Evolutionary conservation across 2,329 filamentous ascomycete genomes (phyloP).

Genomic region (Ascochyta rabiei): DNA sequence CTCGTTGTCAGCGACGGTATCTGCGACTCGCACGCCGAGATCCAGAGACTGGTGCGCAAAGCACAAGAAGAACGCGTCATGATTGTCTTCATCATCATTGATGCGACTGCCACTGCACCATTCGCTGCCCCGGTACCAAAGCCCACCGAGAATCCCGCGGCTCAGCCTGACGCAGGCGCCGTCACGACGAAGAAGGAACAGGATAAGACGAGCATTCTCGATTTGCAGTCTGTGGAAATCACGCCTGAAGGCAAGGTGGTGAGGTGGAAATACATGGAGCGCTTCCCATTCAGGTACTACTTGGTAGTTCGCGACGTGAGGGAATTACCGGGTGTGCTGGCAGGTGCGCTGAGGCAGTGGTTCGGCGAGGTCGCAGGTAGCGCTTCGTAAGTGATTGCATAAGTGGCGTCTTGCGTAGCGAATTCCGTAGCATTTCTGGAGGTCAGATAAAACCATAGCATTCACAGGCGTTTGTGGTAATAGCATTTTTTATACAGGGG

Average conservation of each 20-base stretch:
- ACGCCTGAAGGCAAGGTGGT: constrained; percentile 72
- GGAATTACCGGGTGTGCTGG: constrained; percentile 87
- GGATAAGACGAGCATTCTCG: constrained; percentile 74
- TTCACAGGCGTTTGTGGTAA: neutral
- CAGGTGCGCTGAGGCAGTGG: constrained; percentile 91
- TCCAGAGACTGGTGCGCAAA: constrained; percentile 81
- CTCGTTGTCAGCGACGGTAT: constrained; percentile 93
- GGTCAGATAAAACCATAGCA: neutral
- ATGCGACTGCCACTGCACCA: constrained; percentile 56
- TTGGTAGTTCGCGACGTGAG: constrained; percentile 90
- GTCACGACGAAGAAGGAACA: constrained; percentile 49
- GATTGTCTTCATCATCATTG: constrained; percentile 97
- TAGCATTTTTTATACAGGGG: neutral
- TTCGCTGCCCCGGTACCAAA: constrained; percentile 9
- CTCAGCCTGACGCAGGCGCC: constrained; percentile 7
- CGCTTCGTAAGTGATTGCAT: constrained; percentile 15
- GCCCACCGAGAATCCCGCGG: constrained; percentile 8
- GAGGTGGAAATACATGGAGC: constrained; percentile 90
- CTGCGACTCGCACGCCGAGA: constrained; percentile 85
- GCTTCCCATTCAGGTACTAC: constrained; percentile 97
- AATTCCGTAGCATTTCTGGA: neutral
- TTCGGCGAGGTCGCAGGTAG: constrained; percentile 73
- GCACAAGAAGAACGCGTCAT: constrained; percentile 94
- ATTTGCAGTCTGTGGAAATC: constrained; percentile 87
- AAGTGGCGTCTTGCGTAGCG: neutral